Evolutionary conservation across 2,329 filamentous ascomycete species (phyloP).

Genomic region (Verticillium alfalfae): DNA sequence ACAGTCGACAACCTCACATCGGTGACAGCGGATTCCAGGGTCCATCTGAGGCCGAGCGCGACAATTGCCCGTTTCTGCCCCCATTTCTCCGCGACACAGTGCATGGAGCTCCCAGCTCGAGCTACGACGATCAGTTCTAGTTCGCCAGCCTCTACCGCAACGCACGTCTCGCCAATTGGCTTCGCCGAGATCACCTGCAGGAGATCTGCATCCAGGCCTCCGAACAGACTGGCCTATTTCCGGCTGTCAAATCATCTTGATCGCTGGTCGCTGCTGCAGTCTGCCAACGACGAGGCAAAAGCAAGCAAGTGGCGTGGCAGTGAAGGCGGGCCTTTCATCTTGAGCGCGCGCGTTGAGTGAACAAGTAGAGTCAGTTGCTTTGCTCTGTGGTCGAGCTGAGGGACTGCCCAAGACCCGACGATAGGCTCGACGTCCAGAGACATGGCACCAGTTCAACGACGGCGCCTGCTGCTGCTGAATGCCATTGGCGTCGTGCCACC

Average conservation of each 20-base stretch:
- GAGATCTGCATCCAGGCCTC: slow-evolving; percentile 1
- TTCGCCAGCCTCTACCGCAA: not conserved
- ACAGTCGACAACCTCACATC: not conserved
- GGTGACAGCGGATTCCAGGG: not conserved
- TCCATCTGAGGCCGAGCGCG: not conserved
- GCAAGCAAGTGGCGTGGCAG: not conserved
- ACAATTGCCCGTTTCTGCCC: not conserved
- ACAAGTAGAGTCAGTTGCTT: not conserved
- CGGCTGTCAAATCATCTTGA: not conserved
- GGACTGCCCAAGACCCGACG: not conserved
- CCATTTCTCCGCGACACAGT: not conserved
- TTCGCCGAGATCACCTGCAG: not conserved
- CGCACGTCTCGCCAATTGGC: slow-evolving; percentile 2
- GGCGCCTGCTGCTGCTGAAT: not conserved
- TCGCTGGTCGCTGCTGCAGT: not conserved
- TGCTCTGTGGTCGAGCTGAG: not conserved
- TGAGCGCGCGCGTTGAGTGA: not conserved
- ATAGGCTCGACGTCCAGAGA: not conserved
- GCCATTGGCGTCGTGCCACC: slow-evolving; percentile 5
- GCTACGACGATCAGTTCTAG: not conserved
- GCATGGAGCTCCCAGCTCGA: not conserved
- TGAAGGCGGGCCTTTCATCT: not conserved
- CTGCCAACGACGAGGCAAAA: not conserved
- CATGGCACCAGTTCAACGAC: not conserved
- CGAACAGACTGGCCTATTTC: not conserved